Base-by-base conservation (phyloP, 306 rosid genomes). In the Erythrophleum fordii region DNA sequence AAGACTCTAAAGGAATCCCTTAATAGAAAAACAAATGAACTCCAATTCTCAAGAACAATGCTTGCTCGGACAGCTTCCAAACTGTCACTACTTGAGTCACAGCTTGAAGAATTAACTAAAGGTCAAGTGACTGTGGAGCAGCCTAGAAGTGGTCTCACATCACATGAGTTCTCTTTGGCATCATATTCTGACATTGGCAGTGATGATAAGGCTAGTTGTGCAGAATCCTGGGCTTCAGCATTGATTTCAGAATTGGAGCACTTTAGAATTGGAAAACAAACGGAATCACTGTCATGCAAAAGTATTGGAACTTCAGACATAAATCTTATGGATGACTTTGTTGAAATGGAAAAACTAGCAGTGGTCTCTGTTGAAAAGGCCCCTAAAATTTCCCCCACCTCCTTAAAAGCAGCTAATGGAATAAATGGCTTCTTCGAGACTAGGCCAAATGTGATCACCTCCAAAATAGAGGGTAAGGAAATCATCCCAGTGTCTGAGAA, bases 311-410 rank as follows among this genome's bases (percentile, higher is more conserved):
- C 87, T 77, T 85, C 90, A n/a, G 98, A 91, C 83, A 84, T 94
- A 37, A 88, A 83, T 69, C 92, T 94, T 76, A 90, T 94, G 97
- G 98, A 94, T 62, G 98, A 94, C 85, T 94, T 94, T 53, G 88
- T 86, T 83, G 98, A 94, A 88, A 94, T 92, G 98, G 98, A 94
- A 87, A 94, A 91, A 74, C 71, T 94, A 52, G 97, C 98, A 23
- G 86, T 94, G 44, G 94, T 83, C 58, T 87, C 92, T 73, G 89
- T 83, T 46, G 91, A 90, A 62, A 92, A 85, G 68, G 73, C 67
- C 69, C 44, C 81, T 62, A 87, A 78, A 46, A 69, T 29, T 29
- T 71, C 91, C 26, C 71, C 29, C 64, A 76, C 75, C 83, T 88
- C 90, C 83, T 83, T 75, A 53, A 79, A 67, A 60, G 81, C 73